These are phyloP conservation scores for Eragrostis nindensis DNA, from an alignment of 176 grass and related monocot species.

Conservation along the genomic window DNA sequence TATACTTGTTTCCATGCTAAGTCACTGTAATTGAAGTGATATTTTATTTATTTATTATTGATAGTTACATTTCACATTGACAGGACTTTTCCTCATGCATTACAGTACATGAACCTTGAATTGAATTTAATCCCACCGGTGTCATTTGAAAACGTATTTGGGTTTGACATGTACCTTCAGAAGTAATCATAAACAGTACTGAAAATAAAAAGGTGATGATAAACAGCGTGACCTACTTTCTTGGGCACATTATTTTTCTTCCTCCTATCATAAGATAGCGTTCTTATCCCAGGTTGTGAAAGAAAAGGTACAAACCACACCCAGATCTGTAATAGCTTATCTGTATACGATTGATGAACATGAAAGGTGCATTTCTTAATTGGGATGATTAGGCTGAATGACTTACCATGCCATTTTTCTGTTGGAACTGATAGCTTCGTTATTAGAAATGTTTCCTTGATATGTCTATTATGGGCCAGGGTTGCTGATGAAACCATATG, in stretches of 20 bases:
- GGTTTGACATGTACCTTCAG: not conserved
- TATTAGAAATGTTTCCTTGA: constrained; percentile 3
- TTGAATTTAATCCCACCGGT: not conserved
- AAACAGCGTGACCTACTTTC: not conserved
- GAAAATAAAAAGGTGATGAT: not conserved
- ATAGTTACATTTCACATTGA: constrained; percentile 14
- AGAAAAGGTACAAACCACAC: not conserved
- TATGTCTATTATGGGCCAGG: not conserved
- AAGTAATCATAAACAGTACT: not conserved
- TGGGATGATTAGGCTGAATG: constrained; percentile 1
- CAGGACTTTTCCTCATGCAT: not conserved
- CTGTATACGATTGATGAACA: constrained; percentile 9
- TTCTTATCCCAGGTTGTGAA: not conserved
- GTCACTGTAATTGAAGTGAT: not conserved
- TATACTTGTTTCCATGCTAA: not conserved
- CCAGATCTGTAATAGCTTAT: constrained; percentile 10
- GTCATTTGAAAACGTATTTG: not conserved
- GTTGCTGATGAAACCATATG: not conserved
- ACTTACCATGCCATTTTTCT: not conserved
- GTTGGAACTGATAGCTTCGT: not conserved
- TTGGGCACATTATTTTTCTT: constrained; percentile 3
- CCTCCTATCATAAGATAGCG: not conserved
- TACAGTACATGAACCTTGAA: constrained; percentile 3
- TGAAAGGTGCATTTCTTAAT: constrained; percentile 8
- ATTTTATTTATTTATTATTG: not conserved